These are phyloP conservation scores for Leccinum arenicola DNA, from an alignment of 768 basidiomycete genomes.

Conservation along the genomic window DNA sequence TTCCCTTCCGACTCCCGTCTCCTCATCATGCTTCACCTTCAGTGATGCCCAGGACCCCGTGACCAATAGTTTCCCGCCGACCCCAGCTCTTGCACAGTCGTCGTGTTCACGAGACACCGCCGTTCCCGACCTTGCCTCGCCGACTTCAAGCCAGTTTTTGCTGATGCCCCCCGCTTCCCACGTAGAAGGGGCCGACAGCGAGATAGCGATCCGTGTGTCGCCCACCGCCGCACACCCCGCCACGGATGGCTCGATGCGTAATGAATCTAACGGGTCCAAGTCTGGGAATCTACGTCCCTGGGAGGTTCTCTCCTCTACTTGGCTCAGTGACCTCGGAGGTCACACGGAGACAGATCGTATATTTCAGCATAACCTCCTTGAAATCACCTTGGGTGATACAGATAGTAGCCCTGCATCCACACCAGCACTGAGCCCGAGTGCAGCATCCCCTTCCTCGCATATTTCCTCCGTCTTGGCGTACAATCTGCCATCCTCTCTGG, in stretches of 20 bases:
- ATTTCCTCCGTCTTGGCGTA: slow-evolving; percentile 14
- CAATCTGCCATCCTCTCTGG: slow-evolving; percentile 12
- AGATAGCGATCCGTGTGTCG: slow-evolving; percentile 11
- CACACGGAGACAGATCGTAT: slow-evolving; percentile 31
- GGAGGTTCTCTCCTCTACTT: slow-evolving; percentile 23
- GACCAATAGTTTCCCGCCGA: slow-evolving; percentile 9
- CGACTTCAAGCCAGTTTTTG: slow-evolving; percentile 27
- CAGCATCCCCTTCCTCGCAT: slow-evolving; percentile 19
- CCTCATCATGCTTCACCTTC: slow-evolving; percentile 28
- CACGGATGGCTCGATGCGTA: slow-evolving; percentile 1
- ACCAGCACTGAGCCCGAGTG: slow-evolving; percentile 23
- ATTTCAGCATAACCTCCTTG: slow-evolving; percentile 25
- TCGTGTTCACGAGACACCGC: slow-evolving; percentile 7
- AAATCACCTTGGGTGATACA: slow-evolving; percentile 11
- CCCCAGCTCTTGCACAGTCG: slow-evolving; percentile 3
- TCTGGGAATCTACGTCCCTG: slow-evolving; percentile 20
- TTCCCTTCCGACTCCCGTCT: slow-evolving; percentile 25
- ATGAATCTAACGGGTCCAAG: slow-evolving; percentile 9
- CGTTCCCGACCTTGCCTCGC: slow-evolving; percentile 22
- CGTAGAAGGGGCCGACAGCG: slow-evolving; percentile 8
- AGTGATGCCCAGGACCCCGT: slow-evolving; percentile 13
- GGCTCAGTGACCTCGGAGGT: slow-evolving; percentile 33
- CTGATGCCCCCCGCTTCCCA: slow-evolving; percentile 26
- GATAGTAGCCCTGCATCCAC: slow-evolving; percentile 25
- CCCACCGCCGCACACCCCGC: slow-evolving; percentile 10